Percentiles rank a stretch among this genome's conserved stretches.
Evolutionary conservation across 306 rosid species (phyloP).

Genomic region (Sindora glabra): DNA sequence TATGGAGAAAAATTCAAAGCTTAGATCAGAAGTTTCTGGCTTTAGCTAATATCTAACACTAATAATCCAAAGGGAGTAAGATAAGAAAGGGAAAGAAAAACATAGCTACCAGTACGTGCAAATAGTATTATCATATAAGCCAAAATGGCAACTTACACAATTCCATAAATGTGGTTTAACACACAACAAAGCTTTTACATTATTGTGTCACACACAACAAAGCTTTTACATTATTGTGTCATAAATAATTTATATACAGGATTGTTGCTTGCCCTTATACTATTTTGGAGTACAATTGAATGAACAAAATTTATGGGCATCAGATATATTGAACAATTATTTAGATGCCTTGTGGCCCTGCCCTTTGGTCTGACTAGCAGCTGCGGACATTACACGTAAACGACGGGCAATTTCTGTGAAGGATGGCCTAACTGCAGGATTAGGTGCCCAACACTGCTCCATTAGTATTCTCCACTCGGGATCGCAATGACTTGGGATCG

Average conservation of each 20-base stretch:
- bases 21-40: background rate
- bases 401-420: conserved; percentile 85
- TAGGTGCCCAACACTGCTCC: conserved; percentile 99
- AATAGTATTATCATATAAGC: conserved; percentile 1
- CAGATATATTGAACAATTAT: conserved; percentile 29
- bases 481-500: conserved; percentile 77
- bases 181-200: conserved; percentile 17
- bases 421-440: conserved; percentile 77
- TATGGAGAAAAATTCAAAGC: too few species aligned
- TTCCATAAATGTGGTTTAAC: conserved; percentile 13
- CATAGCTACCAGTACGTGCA: background rate
- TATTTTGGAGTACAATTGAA: conserved; percentile 30
- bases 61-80: background rate
- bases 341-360: conserved; percentile 70
- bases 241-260: conserved; percentile 16
- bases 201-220: conserved; percentile 10
- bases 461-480: conserved; percentile 71
- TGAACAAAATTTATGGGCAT: conserved; percentile 16
- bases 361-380: conserved; percentile 62
- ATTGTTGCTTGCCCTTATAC: background rate
- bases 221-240: conserved; percentile 8
- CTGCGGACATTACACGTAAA: conserved; percentile 63
- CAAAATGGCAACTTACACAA: conserved; percentile 4
- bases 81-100: background rate
- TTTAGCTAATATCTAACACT: background rate